Conservation (phyloP, 2,329 filamentous ascomycete genomes). For the Akanthomyces dipterigenus region DNA sequence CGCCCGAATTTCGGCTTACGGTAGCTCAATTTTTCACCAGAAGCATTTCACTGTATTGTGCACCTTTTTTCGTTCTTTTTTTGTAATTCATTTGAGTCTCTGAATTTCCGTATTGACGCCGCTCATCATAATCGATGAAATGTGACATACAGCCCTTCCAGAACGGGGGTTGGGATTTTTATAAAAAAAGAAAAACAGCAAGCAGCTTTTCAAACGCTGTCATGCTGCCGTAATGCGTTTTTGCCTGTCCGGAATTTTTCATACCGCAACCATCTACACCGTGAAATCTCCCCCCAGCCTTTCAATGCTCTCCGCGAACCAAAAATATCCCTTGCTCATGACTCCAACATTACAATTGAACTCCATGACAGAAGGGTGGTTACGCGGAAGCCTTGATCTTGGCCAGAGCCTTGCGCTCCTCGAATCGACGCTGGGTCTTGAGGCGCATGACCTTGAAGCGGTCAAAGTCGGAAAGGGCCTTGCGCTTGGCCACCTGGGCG, state of each 20-base stretch:
- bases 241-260: conserved; percentile 27
- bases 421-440: conserved; percentile 99
- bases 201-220: conserved; percentile 25
- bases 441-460: conserved; percentile 99
- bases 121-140: conserved; percentile 49
- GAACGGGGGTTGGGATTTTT: conserved; percentile 34
- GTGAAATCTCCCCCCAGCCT: conserved; percentile 11
- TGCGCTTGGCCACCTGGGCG: conserved; percentile 77
- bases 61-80: conserved; percentile 11
- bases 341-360: conserved; percentile 20
- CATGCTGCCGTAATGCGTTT: conserved; percentile 28
- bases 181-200: conserved; percentile 53
- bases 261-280: conserved; percentile 15
- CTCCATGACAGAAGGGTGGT: conserved; percentile 26
- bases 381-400: conserved; percentile 84
- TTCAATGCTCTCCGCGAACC: conserved; percentile 19
- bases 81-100: conserved; percentile 35
- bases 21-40: background rate
- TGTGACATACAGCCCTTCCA: conserved; percentile 61
- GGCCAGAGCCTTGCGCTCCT: conserved; percentile 92
- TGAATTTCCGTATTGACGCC: conserved; percentile 61
- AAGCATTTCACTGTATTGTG: background rate
- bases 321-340: conserved; percentile 23
- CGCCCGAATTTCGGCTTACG: background rate
- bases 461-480: conserved; percentile 94